Percentiles rank a stretch among this genome's conserved stretches.
phyloP scores from a whole-genome alignment of 352 stramenopile species.

The Phytophthora pluvialis region DNA sequence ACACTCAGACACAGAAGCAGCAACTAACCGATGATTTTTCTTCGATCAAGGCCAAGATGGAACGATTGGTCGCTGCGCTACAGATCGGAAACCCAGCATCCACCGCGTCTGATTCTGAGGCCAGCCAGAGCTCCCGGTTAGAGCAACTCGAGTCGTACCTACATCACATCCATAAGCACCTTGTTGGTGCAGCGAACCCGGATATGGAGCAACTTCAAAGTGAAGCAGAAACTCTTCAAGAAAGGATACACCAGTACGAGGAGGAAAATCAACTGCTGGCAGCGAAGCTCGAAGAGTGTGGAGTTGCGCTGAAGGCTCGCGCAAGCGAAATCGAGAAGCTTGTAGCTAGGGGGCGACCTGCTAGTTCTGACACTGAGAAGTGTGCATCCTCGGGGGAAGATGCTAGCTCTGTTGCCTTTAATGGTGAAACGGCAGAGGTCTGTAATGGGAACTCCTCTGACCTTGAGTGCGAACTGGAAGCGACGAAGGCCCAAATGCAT shows the following conservation, averaged over 20 bases:
- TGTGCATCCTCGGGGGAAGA: constrained; percentile 20
- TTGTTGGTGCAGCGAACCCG: constrained; percentile 14
- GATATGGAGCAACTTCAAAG: constrained; percentile 15
- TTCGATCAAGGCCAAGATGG: constrained; percentile 26
- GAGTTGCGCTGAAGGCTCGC: constrained; percentile 30
- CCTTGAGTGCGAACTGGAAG: constrained; percentile 37
- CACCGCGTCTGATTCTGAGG: background rate
- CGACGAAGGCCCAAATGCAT: constrained; percentile 41
- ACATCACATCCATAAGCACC: constrained; percentile 28
- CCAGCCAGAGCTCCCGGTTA: constrained; percentile 4
- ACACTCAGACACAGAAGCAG: constrained; percentile 12
- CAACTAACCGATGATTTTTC: constrained; percentile 25
- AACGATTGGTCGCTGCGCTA: constrained; percentile 17
- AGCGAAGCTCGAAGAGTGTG: constrained; percentile 38
- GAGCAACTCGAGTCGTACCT: constrained; percentile 27
- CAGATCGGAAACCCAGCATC: constrained; percentile 6
- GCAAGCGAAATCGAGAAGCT: constrained; percentile 30
- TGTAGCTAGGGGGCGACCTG: constrained; percentile 13
- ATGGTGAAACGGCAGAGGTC: constrained; percentile 20
- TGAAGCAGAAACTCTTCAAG: constrained; percentile 21
- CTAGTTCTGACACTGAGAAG: constrained; percentile 19
- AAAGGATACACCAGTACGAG: constrained; percentile 33
- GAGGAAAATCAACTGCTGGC: constrained; percentile 31
- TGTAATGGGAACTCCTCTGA: constrained; percentile 23
- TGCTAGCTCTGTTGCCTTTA: constrained; percentile 21